A percentile compares a stretch with the other conserved stretches of the same genome.
Conservation (phyloP, 2,329 filamentous ascomycete genomes). For the Coniochaeta sp. region DNA sequence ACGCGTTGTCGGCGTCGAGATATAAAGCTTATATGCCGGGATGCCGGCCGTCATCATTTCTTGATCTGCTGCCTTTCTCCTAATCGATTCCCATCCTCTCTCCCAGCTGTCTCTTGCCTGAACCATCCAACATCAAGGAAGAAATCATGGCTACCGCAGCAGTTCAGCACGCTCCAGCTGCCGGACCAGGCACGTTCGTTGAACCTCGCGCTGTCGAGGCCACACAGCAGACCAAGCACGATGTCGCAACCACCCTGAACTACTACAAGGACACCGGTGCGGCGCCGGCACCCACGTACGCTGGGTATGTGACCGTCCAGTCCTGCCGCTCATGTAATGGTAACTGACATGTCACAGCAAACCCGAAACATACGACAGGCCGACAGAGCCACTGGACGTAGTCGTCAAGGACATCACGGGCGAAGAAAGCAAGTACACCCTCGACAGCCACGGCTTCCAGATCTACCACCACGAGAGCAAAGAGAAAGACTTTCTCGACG, state of each 20-base stretch:
- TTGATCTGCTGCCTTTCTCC: background rate
- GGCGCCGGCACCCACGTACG: slow-evolving; percentile 24
- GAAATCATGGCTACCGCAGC: slow-evolving; percentile 2
- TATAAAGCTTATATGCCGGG: background rate
- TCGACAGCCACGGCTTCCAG: slow-evolving; percentile 32
- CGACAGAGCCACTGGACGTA: slow-evolving; percentile 24
- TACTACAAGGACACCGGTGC: slow-evolving; percentile 30
- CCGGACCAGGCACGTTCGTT: background rate
- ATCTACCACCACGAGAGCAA: slow-evolving; percentile 21
- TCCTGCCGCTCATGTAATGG: background rate
- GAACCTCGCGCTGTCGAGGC: background rate
- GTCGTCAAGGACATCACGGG: slow-evolving; percentile 31
- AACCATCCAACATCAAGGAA: background rate
- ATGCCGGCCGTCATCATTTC: background rate
- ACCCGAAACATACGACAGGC: slow-evolving; percentile 7
- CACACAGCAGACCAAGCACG: slow-evolving; percentile 5
- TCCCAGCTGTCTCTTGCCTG: background rate
- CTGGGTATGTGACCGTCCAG: slow-evolving; percentile 10
- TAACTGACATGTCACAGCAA: background rate
- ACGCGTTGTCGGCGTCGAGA: background rate
- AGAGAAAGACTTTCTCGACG: slow-evolving; percentile 34
- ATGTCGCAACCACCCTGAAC: slow-evolving; percentile 27
- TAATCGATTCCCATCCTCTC: background rate
- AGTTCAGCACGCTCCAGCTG: background rate
- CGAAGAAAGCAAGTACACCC: slow-evolving; percentile 28